Percentiles rank a stretch among this genome's conserved stretches.
Evolutionary conservation across 805 yeast genomes (phyloP).

Genomic region (Saccharomycopsis sp.): DNA sequence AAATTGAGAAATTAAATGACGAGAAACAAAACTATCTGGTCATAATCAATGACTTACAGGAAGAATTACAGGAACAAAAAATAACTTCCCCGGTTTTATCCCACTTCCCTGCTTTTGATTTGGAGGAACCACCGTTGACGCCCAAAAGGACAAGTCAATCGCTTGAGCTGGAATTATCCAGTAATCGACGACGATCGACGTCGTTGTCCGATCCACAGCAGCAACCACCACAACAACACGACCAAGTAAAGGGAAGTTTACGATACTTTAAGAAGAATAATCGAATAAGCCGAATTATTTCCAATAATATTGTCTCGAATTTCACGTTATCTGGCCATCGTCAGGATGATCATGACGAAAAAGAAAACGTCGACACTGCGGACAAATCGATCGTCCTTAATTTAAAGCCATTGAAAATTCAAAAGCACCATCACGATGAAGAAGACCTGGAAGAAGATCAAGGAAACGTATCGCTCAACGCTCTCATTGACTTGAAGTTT

Average conservation of each 20-base stretch:
- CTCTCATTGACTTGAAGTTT: slow-evolving; percentile 10
- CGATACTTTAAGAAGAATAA: slow-evolving; percentile 14
- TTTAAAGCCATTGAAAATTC: slow-evolving; percentile 17
- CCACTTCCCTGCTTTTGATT: background rate
- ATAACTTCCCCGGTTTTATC: background rate
- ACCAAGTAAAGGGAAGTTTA: slow-evolving; percentile 1
- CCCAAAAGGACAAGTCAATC: background rate
- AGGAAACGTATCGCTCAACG: slow-evolving; percentile 14
- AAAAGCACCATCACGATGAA: slow-evolving; percentile 4
- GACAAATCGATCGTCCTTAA: slow-evolving; percentile 4
- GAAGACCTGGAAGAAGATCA: slow-evolving; percentile 2
- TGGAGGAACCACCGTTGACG: background rate
- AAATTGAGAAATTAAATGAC: slow-evolving; percentile 2
- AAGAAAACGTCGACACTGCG: background rate
- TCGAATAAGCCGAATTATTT: slow-evolving; percentile 13
- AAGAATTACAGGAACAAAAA: slow-evolving; percentile 10
- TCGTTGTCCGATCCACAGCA: slow-evolving; percentile 5
- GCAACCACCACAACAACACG: slow-evolving; percentile 1
- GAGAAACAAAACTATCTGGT: slow-evolving; percentile 1
- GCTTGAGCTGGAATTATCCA: background rate
- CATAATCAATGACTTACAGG: slow-evolving; percentile 5
- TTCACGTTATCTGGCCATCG: slow-evolving; percentile 3
- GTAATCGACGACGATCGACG: background rate
- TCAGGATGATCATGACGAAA: slow-evolving; percentile 2
- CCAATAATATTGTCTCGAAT: slow-evolving; percentile 12